Conservation (phyloP, 257 asterid species). For the Handroanthus guayacan region DNA sequence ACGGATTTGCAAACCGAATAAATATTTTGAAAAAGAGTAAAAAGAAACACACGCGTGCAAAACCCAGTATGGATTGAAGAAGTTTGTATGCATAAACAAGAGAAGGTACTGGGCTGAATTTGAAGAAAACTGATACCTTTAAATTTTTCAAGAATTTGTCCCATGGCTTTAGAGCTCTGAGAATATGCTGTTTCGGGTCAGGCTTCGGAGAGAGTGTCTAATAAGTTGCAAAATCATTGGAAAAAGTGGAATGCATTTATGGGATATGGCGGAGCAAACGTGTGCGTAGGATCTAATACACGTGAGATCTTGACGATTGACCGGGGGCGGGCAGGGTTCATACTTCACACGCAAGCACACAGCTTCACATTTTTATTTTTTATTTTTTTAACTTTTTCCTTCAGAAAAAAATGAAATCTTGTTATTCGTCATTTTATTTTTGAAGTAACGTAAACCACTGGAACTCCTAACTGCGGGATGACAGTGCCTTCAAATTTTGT, state of each 20-base stretch:
- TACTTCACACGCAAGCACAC: neutral
- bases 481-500: constrained; percentile 11
- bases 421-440: neutral
- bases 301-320: constrained; percentile 32
- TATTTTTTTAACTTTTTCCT: neutral
- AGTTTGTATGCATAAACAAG: no score
- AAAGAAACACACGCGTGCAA: neutral
- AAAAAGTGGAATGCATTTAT: constrained; percentile 3
- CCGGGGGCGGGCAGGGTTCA: constrained; percentile 36
- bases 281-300: constrained; percentile 46
- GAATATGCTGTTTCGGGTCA: constrained; percentile 19
- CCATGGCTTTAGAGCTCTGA: constrained; percentile 61
- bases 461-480: constrained; percentile 3
- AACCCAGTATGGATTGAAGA: neutral
- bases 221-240: constrained; percentile 10
- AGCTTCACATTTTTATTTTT: neutral
- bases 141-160: constrained; percentile 77
- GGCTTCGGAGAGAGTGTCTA: neutral
- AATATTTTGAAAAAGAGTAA: neutral
- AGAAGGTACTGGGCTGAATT: neutral
- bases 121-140: constrained; percentile 50
- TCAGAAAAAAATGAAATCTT: neutral
- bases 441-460: constrained; percentile 8
- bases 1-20: neutral
- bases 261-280: constrained; percentile 27